Conservation (phyloP, 257 asterid genomes). For the Nicotiana knightiana region DNA sequence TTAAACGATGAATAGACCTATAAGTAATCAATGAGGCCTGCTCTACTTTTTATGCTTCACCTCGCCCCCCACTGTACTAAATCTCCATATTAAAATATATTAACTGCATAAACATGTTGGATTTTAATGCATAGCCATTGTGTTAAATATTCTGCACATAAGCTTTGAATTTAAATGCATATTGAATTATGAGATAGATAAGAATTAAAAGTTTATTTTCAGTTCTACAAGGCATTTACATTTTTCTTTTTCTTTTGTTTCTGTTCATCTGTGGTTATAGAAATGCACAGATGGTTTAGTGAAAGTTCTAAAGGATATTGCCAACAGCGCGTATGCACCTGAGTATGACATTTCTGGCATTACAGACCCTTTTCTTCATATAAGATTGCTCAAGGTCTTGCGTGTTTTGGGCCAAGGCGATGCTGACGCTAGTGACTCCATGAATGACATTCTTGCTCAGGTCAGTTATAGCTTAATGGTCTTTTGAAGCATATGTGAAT, state of each 20-base stretch:
- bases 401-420: conserved; percentile 86
- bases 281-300: conserved; percentile 89
- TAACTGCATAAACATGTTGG: background rate
- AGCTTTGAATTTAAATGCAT: background rate
- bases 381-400: conserved; percentile 76
- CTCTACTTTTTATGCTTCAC: background rate
- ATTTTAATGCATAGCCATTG: background rate
- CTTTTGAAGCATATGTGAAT: background rate
- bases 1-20: background rate
- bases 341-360: conserved; percentile 95
- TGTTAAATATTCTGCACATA: background rate
- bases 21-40: background rate
- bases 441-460: conserved; percentile 99
- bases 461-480: conserved; percentile 29
- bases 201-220: background rate
- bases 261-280: conserved; percentile 33
- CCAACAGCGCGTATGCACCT: conserved; percentile 95
- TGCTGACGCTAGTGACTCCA: conserved; percentile 87
- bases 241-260: background rate
- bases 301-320: conserved; percentile 73
- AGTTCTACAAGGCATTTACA: background rate
- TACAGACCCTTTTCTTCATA: conserved; percentile 90
- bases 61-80: background rate
- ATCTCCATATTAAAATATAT: background rate
- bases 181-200: background rate